phyloP scores from a whole-genome alignment of 768 basidiomycete genomes.

The Gelatoporia subvermispora region DNA sequence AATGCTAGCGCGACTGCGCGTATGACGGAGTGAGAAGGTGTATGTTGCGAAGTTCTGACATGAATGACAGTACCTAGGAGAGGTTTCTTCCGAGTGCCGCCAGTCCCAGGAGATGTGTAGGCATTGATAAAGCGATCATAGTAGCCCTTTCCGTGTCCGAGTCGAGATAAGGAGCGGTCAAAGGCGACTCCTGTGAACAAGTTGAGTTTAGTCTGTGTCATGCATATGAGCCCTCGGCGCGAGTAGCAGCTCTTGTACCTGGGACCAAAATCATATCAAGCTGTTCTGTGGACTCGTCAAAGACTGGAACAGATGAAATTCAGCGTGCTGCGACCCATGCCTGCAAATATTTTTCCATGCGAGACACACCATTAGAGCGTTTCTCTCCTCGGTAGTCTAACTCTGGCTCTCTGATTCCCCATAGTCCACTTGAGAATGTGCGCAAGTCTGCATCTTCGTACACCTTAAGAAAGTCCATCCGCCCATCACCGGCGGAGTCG shows the following conservation, averaged over 20 bases:
- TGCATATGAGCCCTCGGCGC: neutral
- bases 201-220: neutral
- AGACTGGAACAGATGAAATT: constrained; percentile 22
- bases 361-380: constrained; percentile 23
- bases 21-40: constrained; percentile 6
- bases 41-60: neutral
- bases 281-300: constrained; percentile 32
- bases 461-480: constrained; percentile 66
- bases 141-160: constrained; percentile 82
- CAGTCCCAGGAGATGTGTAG: constrained; percentile 32
- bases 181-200: constrained; percentile 61
- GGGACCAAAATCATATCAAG: constrained; percentile 68
- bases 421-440: constrained; percentile 53
- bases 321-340: too few relatives aligned
- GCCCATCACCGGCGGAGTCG: constrained; percentile 28
- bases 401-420: constrained; percentile 74
- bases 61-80: constrained; percentile 46
- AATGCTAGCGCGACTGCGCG: constrained; percentile 58
- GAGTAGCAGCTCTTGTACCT: constrained; percentile 34
- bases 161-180: constrained; percentile 59
- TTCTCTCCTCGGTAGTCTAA: constrained; percentile 34
- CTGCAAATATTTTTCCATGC: too few relatives aligned
- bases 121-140: constrained; percentile 69
- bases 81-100: constrained; percentile 41
- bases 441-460: constrained; percentile 55